These are phyloP conservation scores for Ceratobasidium sp. DNA, from an alignment of 1,284 basidiomycete species.

Conservation along the genomic window DNA sequence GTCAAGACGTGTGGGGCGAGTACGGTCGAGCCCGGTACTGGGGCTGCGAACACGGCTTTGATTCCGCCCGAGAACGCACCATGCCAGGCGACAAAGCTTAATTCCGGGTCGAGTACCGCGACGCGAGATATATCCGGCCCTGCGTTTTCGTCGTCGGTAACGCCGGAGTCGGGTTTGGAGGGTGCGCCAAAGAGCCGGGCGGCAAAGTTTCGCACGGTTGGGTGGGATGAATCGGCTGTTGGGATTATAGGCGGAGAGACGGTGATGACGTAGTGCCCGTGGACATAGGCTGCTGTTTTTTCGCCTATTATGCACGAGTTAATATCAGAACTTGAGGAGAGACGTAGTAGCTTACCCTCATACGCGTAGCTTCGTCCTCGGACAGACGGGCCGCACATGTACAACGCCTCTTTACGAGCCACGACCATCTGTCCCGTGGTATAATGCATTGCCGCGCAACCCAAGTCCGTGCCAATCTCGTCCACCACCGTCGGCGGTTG, in stretches of 20 bases:
- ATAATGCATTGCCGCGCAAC: conserved; percentile 84
- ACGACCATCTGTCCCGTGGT: conserved; percentile 76
- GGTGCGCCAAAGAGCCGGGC: conserved; percentile 49
- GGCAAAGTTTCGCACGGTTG: conserved; percentile 78
- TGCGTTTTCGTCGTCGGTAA: conserved; percentile 43
- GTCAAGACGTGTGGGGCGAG: conserved; percentile 32
- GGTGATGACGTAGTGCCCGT: conserved; percentile 84
- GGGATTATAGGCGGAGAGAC: conserved; percentile 85
- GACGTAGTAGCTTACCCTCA: conserved; percentile 65
- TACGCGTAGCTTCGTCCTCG: conserved; percentile 88
- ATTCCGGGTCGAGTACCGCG: conserved; percentile 90
- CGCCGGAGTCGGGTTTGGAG: not conserved
- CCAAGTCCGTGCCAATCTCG: conserved; percentile 83
- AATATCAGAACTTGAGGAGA: not conserved
- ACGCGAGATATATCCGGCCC: conserved; percentile 81
- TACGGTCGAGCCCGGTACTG: conserved; percentile 10
- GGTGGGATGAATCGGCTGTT: conserved; percentile 66
- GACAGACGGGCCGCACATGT: conserved; percentile 83
- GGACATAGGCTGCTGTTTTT: conserved; percentile 73
- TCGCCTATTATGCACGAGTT: conserved; percentile 54
- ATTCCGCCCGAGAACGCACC: conserved; percentile 82
- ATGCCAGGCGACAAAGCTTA: conserved; percentile 87
- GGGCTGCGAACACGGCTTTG: conserved; percentile 69
- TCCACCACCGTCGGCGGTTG: conserved; percentile 73
- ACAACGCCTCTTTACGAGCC: conserved; percentile 91